These are phyloP conservation scores for Arabis hirsuta DNA, from an alignment of 345 rosid species.

Conservation along the genomic window DNA sequence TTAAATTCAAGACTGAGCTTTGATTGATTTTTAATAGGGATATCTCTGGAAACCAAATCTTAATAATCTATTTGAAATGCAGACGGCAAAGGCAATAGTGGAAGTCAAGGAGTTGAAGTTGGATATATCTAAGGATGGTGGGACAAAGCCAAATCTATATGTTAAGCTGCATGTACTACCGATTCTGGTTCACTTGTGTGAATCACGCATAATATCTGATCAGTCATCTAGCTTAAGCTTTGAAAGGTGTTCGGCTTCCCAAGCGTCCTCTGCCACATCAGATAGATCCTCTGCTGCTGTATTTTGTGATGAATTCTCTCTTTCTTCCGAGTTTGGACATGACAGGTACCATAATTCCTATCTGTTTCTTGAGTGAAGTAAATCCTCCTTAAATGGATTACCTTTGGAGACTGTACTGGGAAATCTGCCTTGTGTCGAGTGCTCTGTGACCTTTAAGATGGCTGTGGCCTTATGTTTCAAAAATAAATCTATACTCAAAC, in stretches of 20 bases:
- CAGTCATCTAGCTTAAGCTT: conserved; percentile 52
- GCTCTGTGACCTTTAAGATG: conserved; percentile 9
- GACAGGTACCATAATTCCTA: conserved; percentile 60
- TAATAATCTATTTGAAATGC: conserved; percentile 43
- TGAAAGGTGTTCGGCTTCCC: conserved; percentile 53
- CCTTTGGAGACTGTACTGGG: conserved; percentile 11
- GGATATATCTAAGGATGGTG: conserved; percentile 82
- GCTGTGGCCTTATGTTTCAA: conserved; percentile 13
- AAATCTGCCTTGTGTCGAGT: conserved; percentile 20
- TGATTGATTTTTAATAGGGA: not conserved
- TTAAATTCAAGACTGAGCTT: not conserved
- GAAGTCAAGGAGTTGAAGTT: conserved; percentile 80
- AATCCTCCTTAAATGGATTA: conserved; percentile 14
- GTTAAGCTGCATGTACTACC: conserved; percentile 79
- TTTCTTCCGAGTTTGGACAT: conserved; percentile 87
- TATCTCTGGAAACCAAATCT: conserved; percentile 5
- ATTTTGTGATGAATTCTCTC: conserved; percentile 77
- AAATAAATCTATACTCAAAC: not conserved
- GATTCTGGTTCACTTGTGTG: conserved; percentile 63
- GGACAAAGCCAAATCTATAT: conserved; percentile 64
- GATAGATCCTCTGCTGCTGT: conserved; percentile 75
- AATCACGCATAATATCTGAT: conserved; percentile 61
- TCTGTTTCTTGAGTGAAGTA: conserved; percentile 20
- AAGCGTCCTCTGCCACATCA: conserved; percentile 48
- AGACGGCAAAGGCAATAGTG: conserved; percentile 65